Evolutionary conservation across 2,329 filamentous ascomycete genomes (phyloP), one percentile per base, ranked within the genome.

Genomic region (Phyllosticta citribraziliensis): DNA sequence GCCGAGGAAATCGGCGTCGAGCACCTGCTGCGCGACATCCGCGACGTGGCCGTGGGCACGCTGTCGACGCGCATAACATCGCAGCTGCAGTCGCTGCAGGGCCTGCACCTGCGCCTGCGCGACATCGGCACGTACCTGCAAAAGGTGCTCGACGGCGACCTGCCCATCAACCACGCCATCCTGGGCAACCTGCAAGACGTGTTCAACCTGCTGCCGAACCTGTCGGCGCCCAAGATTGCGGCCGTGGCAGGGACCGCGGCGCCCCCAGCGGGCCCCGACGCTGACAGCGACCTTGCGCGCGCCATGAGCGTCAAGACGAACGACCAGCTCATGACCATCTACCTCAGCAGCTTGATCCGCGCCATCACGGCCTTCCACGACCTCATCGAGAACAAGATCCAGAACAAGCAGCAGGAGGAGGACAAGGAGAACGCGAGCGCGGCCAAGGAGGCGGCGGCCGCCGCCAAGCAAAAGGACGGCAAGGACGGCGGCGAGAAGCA

Each of bases 221-320:
- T 99, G 58, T 92, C 90, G 10, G 95, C 91, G 47, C 90, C 93
- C 30, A 81, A 84, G 62, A 84, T 22, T 22, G 22, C 22, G 22
- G 22, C 22, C 2, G 22, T 22, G 22, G 22, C 22, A 3, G 22
- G 22, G 3, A 22, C 2, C 22, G 22, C 22, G 22, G 22, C 22
- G 22, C 22, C 22, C 3, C 22, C 89, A 5, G 76, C 70, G 61
- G 70, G 86, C 52, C 78, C 65, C 73, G 74, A 78, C 33, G 77
- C 76, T 5, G 91, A 91, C 69, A 87, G 88, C 70, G 94, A 97
- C 74, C 82, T 99, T 59, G 88, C 91, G n/a, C 84, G 94, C 64
- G 92, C 94, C 40, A 96, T 99, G 91, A 96, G 91, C 77, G 85
- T 96, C 79, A 99, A 99, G 84, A 97, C 93, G 63, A 99, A 99